Evolutionary conservation across 371 early-diverging fungal species (phyloP), one percentile per base, ranked within the genome.

Genomic region (Rhizopus sp.): DNA sequence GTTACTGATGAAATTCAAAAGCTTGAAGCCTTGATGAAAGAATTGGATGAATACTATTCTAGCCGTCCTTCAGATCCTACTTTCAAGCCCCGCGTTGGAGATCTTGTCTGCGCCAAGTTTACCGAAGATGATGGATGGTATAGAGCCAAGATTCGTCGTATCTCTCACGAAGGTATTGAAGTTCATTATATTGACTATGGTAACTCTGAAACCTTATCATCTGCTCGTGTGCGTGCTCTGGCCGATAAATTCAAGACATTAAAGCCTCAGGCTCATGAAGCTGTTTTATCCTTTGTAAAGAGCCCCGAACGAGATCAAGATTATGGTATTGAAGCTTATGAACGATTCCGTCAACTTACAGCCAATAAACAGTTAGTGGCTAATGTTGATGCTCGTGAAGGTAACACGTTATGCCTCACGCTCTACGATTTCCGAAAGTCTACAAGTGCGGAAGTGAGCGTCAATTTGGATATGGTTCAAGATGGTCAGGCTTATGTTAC

Each of bases 161-260:
- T 84, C 16, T 68, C 88, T 35, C 66, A 83, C 5, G 89, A 85
- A 57, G 70, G 76, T 70, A 88, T 82, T 48, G 84, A 89, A 35
- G 91, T 96, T 9, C 51, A 86, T 10, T 95, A 94, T 64, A 78
- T 95, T 42, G 98, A 97, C 75, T 96, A 90, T 72, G 98, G 98
- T 63, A 96, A 97, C 73, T 77, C 86, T 7, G 93, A 93, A 62
- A 68, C 73, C 0, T 55, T 92, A 10, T 71, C 86, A 0, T 55
- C 70, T 31, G 72, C 78, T 40, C 84, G 86, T 12, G 62, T 90
- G n/a, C 83, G 86, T 10, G 73, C 88, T 9, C 62, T 93, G 29
- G 82, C 90, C 12, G 63, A 78, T 35, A 78, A 82, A 53, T 88
- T 89, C 69, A 75, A 78, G 41, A 65, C 77, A 29, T 70, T 91